Percentiles rank a stretch among this genome's conserved stretches.
Conservation (phyloP, 805 yeast genomes). For the Hanseniaspora hatyaiensis region DNA sequence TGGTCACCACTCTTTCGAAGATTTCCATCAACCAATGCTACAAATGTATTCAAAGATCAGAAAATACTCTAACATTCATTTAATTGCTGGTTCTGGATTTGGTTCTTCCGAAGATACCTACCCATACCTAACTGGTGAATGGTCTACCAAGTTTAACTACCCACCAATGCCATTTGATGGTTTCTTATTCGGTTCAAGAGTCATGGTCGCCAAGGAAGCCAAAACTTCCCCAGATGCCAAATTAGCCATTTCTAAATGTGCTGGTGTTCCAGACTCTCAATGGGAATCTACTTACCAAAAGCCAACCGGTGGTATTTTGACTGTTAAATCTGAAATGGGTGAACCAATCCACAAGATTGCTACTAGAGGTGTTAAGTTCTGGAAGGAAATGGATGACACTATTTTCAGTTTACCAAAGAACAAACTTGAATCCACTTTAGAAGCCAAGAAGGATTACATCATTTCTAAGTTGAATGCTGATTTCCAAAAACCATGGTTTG, state of each 20-base stretch:
- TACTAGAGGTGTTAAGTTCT: constrained; percentile 90
- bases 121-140: constrained; percentile 93
- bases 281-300: constrained; percentile 94
- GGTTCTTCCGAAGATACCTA: constrained; percentile 95
- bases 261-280: constrained; percentile 77
- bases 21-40: constrained; percentile 93
- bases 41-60: constrained; percentile 94
- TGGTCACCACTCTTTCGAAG: constrained; percentile 99
- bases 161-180: constrained; percentile 99
- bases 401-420: constrained; percentile 83
- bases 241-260: constrained; percentile 74
- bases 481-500: constrained; percentile 97
- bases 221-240: constrained; percentile 89
- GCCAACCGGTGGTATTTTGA: constrained; percentile 93
- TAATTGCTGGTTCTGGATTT: constrained; percentile 96
- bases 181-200: constrained; percentile 88
- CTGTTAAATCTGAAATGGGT: constrained; percentile 98
- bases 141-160: constrained; percentile 78
- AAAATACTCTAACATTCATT: constrained; percentile 74
- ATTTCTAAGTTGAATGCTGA: constrained; percentile 80
- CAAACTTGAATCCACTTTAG: constrained; percentile 69
- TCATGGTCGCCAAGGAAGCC: constrained; percentile 95
- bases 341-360: constrained; percentile 99
- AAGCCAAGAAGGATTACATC: constrained; percentile 74
- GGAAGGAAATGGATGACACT: constrained; percentile 96